Base-by-base conservation (phyloP, 192 early-diverging fungal species). In the Coemansia sp. region DNA sequence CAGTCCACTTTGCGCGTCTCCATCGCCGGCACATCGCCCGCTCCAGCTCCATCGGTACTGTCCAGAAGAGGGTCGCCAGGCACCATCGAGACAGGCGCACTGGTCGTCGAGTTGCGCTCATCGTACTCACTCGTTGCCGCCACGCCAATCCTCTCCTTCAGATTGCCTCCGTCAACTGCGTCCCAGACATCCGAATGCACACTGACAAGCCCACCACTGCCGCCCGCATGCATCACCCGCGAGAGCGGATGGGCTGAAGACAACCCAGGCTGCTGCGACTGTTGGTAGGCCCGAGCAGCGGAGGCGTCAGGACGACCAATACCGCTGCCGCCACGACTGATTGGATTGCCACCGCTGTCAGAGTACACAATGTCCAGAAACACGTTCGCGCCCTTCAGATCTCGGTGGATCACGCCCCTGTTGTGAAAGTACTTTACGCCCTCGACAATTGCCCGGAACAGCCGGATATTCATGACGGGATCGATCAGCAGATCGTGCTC, bases 321-420 rank as follows among this genome's bases (percentile, higher is more conserved):
- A 23, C 67, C 70, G 56, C 74, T 71, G 40, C 54, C 71, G 32
- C 64, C 45, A 43, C 74, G 65, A 57, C 77, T 74, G 32, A 77
- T 69, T 18, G 69, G 68, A 40, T 73, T 70, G 32, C 75, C 71
- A 16, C 72, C 71, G 49, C 70, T 81, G 50, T 77, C 78, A 0
- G 69, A 66, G 16, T 69, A 74, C 16, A 68, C 64, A 23, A 77
- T 63, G 61, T 92, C 91, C 64, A 93, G 72, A 68, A 93, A 93
- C 68, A 91, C 88, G 63, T 93, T 93, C 67, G 89, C 87, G 15
- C 94, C 94, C 65, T 98, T 98, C 41, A 98, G 67, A 69, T 98
- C 96, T 11, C 96, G 87, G 77, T 93, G 91, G 47, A 94, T 93
- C 79, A 80, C 70, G 0, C 68, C 71, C n/a, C 69, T 66, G 18